These are phyloP conservation scores for Tothia fuscella DNA, from an alignment of 2,329 filamentous ascomycete genomes.

Conservation along the genomic window DNA sequence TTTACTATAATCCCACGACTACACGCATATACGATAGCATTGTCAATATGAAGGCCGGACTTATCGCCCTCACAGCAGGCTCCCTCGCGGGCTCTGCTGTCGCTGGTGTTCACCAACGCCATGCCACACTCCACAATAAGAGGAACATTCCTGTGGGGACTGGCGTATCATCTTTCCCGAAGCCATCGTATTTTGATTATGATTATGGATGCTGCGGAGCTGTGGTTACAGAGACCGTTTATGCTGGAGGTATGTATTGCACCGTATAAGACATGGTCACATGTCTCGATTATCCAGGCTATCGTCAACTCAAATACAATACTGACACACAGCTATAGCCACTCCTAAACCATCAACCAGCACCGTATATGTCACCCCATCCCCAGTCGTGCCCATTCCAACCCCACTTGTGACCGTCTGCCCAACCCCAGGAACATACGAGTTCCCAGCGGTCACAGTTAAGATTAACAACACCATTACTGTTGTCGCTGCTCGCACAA, in stretches of 20 bases:
- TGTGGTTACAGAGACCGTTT: slow-evolving; percentile 9
- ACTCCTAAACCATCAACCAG: slow-evolving; percentile 3
- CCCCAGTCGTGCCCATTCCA: slow-evolving; percentile 23
- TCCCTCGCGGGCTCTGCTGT: slow-evolving; percentile 38
- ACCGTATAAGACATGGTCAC: too few species aligned
- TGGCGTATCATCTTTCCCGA: background rate
- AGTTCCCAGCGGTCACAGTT: slow-evolving; percentile 60
- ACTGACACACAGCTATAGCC: background rate
- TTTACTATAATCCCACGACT: slow-evolving; percentile 13
- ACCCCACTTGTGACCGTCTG: slow-evolving; percentile 40
- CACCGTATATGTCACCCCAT: background rate
- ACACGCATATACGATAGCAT: slow-evolving; percentile 2
- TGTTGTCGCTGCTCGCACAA: slow-evolving; percentile 51
- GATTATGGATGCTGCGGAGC: background rate
- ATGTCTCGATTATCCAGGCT: background rate
- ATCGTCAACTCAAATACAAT: background rate
- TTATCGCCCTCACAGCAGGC: slow-evolving; percentile 51
- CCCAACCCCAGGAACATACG: slow-evolving; percentile 60
- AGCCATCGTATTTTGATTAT: background rate
- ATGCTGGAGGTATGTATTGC: too few species aligned
- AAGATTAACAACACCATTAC: slow-evolving; percentile 56
- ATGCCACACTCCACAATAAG: too few species aligned
- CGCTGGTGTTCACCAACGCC: slow-evolving; percentile 50
- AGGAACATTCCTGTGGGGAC: slow-evolving; percentile 4
- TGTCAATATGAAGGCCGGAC: slow-evolving; percentile 55